Evolutionary conservation across 192 early-diverging fungal genomes (phyloP).

Genomic region (Jimgerdemannia flammicorona): DNA sequence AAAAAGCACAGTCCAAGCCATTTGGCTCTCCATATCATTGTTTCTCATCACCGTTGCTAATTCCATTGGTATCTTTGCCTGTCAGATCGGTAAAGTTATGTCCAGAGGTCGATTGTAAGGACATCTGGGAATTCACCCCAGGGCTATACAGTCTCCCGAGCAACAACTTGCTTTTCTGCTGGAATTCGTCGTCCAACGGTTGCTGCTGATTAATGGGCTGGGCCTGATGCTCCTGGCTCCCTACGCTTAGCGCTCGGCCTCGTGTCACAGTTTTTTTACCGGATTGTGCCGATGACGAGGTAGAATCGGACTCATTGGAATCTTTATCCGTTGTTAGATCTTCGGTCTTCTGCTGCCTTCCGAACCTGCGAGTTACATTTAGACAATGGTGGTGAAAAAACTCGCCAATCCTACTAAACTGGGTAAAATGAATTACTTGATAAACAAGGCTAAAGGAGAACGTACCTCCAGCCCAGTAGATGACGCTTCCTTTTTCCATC

Average conservation of each 20-base stretch:
- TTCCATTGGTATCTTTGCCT: no score
- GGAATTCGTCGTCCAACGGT: conserved; percentile 1
- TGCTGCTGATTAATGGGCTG: neutral
- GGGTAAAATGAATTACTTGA: no score
- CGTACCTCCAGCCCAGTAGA: neutral
- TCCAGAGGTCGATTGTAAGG: no score
- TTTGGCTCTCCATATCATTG: no score
- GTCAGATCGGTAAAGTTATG: no score
- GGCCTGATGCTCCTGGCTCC: neutral
- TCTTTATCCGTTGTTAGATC: neutral
- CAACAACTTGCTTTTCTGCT: conserved; percentile 23
- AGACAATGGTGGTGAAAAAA: no score
- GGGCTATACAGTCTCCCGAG: conserved; percentile 28
- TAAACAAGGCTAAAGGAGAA: no score
- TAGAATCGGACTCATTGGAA: neutral
- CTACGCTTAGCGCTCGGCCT: neutral
- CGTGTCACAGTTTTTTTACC: neutral
- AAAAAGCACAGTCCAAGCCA: no score
- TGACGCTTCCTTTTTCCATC: conserved; percentile 4
- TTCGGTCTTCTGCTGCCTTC: neutral
- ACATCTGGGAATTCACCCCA: neutral
- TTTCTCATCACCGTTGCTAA: no score
- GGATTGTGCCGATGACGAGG: neutral
- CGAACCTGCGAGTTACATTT: neutral
- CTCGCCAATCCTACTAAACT: no score